phyloP scores from a whole-genome alignment of 164 flowering plant genomes.

The Protea cynaroides region DNA sequence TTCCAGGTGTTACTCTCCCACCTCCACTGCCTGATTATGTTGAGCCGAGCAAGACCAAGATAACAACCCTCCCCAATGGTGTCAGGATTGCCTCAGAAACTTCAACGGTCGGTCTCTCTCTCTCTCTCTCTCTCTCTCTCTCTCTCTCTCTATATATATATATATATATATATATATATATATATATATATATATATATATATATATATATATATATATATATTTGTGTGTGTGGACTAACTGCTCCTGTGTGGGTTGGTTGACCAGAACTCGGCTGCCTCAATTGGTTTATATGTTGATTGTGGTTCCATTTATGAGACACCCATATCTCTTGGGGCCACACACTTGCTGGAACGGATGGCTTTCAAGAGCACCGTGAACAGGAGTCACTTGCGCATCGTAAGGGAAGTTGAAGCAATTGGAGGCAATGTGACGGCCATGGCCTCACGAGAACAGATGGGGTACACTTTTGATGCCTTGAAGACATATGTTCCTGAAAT shows the following conservation, averaged over 20 bases:
- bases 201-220: background rate
- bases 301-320: slow-evolving; percentile 83
- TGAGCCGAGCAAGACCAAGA: slow-evolving; percentile 67
- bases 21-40: slow-evolving; percentile 77
- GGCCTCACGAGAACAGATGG: slow-evolving; percentile 89
- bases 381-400: slow-evolving; percentile 73
- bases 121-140: background rate
- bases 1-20: slow-evolving; percentile 51
- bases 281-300: slow-evolving; percentile 72
- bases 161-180: background rate
- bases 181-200: background rate
- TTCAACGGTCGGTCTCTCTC: slow-evolving; percentile 41
- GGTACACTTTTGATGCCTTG: slow-evolving; percentile 74
- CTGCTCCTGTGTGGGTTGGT: slow-evolving; percentile 6
- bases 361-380: slow-evolving; percentile 83
- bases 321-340: slow-evolving; percentile 51
- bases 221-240: background rate
- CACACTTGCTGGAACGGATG: slow-evolving; percentile 83
- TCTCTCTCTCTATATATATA: no score
- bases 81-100: slow-evolving; percentile 81
- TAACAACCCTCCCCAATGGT: slow-evolving; percentile 84
- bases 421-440: slow-evolving; percentile 72
- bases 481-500: slow-evolving; percentile 81
- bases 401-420: slow-evolving; percentile 90
- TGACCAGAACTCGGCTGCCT: slow-evolving; percentile 66